Evolutionary conservation across 2,329 filamentous ascomycete genomes (phyloP), one percentile per base, ranked within the genome.

Genomic region (Stylonectria norvegica): DNA sequence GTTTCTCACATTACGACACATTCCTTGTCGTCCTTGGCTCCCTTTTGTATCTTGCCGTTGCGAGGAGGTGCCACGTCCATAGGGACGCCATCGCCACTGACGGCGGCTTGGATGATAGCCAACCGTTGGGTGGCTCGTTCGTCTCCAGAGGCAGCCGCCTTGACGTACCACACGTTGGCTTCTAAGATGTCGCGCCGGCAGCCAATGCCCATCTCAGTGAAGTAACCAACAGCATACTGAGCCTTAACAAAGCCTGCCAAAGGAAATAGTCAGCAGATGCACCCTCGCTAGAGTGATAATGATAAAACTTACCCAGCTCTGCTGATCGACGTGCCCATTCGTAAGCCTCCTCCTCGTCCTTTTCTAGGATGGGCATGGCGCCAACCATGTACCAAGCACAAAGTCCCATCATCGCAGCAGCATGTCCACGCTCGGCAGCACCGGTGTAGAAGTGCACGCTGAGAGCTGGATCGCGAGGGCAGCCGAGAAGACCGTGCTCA

Each of bases 301-400:
- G 30, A 29, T 38, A 30, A 72, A 10, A 6, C 83, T 64, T 75
- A 95, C 91, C 90, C 50, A 84, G 73, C 47, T 93, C 85, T 20
- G 91, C 91, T 39, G 93, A 88, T 58, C 84, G 83, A 57, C 81
- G 82, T 12, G 93, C 90, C 93, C 93, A 98, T 63, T 95, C 90
- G 58, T 94, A 97, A 8, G 93, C 93, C 65, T 98, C 93, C 53
- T 85, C 85, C 63, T 97, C 91, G 56, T 98, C 91, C 66, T 93
- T 95, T 45, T 95, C 90, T 16, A 98, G 69, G 11, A 97, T 81
- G 0, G 90, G 89, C 52, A 90, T 86, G 2, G 93, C 93, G 9
- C 93, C 93, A 28, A 97, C 86, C 76, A 97, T 86, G 64, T 97
- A 98, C 93, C 93, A 98, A 9, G 93, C 93, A 66, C 93, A 98